Percentiles rank a stretch among this genome's conserved stretches.
Conservation (phyloP, 805 yeast species). For the Monosporozyma unispora region DNA sequence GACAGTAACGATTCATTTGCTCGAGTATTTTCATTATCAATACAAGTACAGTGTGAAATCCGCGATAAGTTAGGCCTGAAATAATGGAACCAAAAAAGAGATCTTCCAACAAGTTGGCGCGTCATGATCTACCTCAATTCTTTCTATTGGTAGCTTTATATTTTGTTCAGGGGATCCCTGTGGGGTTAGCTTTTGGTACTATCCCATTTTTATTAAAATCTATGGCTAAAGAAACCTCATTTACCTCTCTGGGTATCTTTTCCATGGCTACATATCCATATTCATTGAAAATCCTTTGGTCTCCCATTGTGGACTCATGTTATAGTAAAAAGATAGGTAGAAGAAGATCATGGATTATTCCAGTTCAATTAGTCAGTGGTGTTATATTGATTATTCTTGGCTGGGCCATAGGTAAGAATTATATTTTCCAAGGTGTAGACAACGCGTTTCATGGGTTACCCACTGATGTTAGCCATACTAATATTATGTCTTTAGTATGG, state of each 20-base stretch:
- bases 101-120: conserved; percentile 18
- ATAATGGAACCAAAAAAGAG: conserved; percentile 4
- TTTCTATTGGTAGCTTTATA: conserved; percentile 63
- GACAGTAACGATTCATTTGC: background rate
- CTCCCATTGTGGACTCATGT: conserved; percentile 89
- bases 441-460: conserved; percentile 16
- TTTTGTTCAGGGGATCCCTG: conserved; percentile 91
- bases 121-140: conserved; percentile 65
- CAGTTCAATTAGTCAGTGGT: conserved; percentile 79
- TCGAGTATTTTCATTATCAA: background rate
- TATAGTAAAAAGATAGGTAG: conserved; percentile 64
- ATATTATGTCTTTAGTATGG: conserved; percentile 42
- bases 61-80: no score
- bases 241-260: conserved; percentile 84
- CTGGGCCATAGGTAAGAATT: conserved; percentile 34
- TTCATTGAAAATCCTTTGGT: conserved; percentile 86
- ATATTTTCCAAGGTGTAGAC: conserved; percentile 35
- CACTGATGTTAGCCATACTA: conserved; percentile 8
- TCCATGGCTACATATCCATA: conserved; percentile 92
- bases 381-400: conserved; percentile 61
- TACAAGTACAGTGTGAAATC: background rate
- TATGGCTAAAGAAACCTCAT: conserved; percentile 48
- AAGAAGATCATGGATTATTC: conserved; percentile 88
- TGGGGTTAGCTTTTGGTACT: conserved; percentile 91
- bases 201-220: conserved; percentile 84